phyloP scores from a whole-genome alignment of 1,284 basidiomycete species.

The Hymenochaete sp. region DNA sequence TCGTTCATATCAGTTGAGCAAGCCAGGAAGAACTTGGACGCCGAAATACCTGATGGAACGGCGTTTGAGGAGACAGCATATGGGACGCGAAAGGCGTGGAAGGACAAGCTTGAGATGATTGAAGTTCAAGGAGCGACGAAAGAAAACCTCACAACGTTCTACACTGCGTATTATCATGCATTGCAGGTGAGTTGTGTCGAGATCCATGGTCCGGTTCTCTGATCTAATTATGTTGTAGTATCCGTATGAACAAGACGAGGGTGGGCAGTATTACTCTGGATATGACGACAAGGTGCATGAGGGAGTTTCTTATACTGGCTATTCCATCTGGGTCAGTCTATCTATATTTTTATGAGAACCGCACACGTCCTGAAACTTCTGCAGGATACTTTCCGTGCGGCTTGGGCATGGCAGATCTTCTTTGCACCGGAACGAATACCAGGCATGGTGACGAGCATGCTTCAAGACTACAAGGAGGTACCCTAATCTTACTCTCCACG shows the following conservation, averaged over 20 bases:
- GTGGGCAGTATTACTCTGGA: slow-evolving; percentile 66
- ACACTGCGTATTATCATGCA: slow-evolving; percentile 61
- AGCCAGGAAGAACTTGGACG: slow-evolving; percentile 54
- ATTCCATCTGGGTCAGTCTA: slow-evolving; percentile 67
- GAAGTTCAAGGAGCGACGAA: slow-evolving; percentile 46
- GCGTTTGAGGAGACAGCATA: slow-evolving; percentile 54
- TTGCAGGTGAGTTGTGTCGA: slow-evolving; percentile 41
- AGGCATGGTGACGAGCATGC: slow-evolving; percentile 72
- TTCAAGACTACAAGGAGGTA: slow-evolving; percentile 68
- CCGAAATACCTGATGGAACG: slow-evolving; percentile 54
- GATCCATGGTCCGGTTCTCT: neutral
- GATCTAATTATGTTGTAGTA: slow-evolving; percentile 40
- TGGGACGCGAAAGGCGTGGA: slow-evolving; percentile 55
- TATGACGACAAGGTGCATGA: slow-evolving; percentile 59
- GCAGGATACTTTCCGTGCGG: slow-evolving; percentile 71
- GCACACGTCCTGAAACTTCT: neutral
- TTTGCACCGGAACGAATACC: slow-evolving; percentile 68
- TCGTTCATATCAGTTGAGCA: slow-evolving; percentile 75
- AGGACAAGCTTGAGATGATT: slow-evolving; percentile 61
- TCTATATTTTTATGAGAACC: neutral
- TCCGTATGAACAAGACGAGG: slow-evolving; percentile 71
- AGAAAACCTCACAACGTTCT: slow-evolving; percentile 50
- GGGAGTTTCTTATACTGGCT: slow-evolving; percentile 68
- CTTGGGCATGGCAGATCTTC: slow-evolving; percentile 72
- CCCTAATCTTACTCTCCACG: neutral